Evolutionary conservation across 2,329 filamentous ascomycete genomes (phyloP).

Genomic region (Gliomastix tumulicola): DNA sequence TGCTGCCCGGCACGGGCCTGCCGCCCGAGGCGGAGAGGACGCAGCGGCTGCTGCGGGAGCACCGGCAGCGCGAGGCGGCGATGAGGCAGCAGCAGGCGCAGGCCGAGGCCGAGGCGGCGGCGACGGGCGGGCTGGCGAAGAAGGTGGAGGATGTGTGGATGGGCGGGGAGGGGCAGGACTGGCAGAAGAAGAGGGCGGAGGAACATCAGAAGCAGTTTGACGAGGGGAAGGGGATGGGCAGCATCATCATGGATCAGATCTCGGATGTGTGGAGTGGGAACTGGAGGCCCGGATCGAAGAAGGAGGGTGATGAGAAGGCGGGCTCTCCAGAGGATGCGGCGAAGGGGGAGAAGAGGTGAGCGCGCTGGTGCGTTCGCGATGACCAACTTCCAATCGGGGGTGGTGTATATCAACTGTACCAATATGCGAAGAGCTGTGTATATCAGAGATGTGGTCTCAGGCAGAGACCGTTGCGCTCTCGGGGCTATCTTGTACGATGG

Average conservation of each 20-base stretch:
- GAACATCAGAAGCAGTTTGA: constrained; percentile 46
- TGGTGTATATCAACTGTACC: too few relatives aligned
- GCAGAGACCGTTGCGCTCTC: too few relatives aligned
- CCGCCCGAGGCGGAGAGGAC: constrained; percentile 47
- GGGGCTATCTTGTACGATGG: too few relatives aligned
- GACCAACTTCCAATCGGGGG: too few relatives aligned
- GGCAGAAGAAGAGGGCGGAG: constrained; percentile 43
- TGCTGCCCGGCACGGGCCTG: constrained; percentile 36
- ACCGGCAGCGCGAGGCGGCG: constrained; percentile 21
- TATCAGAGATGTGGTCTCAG: too few relatives aligned
- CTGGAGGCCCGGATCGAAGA: constrained; percentile 19
- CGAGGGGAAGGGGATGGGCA: constrained; percentile 48
- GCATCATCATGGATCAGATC: constrained; percentile 50
- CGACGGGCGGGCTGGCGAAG: constrained; percentile 16
- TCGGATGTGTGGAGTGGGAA: constrained; percentile 42
- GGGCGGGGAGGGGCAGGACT: constrained; percentile 47
- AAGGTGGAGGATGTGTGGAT: constrained; percentile 47
- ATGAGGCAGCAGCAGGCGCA: constrained; percentile 10
- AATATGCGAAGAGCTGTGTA: too few relatives aligned
- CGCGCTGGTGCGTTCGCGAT: too few relatives aligned
- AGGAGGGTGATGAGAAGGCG: constrained; percentile 11
- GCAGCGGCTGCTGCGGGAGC: constrained; percentile 38
- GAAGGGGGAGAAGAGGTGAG: too few relatives aligned
- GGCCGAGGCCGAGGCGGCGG: constrained; percentile 19
- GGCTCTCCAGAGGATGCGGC: not conserved